Evolutionary conservation across 768 basidiomycete genomes (phyloP).

Genomic region (Tephrocybe sp.): DNA sequence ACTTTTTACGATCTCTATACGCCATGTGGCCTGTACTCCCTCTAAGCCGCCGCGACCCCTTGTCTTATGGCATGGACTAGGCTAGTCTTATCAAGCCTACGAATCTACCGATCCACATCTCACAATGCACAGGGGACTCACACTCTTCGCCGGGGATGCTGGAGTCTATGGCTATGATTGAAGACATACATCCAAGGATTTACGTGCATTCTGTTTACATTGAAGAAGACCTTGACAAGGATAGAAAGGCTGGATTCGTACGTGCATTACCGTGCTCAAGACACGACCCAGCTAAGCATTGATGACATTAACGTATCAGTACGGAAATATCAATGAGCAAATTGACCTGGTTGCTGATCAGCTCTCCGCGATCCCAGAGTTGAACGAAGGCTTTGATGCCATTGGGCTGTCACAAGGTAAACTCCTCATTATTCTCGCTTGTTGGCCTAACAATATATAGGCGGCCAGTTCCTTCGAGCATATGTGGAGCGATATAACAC

Average conservation of each 20-base stretch:
- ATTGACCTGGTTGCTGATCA: slow-evolving; percentile 64
- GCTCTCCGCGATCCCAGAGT: slow-evolving; percentile 60
- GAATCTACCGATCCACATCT: not conserved
- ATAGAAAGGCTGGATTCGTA: slow-evolving; percentile 72
- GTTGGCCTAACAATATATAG: slow-evolving; percentile 27
- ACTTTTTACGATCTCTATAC: not conserved
- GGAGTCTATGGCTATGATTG: slow-evolving; percentile 57
- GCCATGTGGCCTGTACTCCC: not conserved
- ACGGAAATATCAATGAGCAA: slow-evolving; percentile 76
- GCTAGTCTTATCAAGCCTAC: slow-evolving; percentile 20
- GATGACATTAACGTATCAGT: slow-evolving; percentile 40
- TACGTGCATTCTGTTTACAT: slow-evolving; percentile 77
- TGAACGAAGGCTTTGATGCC: slow-evolving; percentile 75
- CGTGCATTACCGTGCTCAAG: slow-evolving; percentile 27
- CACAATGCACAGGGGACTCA: slow-evolving; percentile 58
- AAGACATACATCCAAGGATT: slow-evolving; percentile 68
- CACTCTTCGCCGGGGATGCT: slow-evolving; percentile 73
- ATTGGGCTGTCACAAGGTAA: slow-evolving; percentile 88
- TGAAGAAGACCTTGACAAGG: slow-evolving; percentile 58
- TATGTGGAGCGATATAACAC: slow-evolving; percentile 76
- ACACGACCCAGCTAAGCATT: not conserved
- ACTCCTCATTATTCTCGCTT: not conserved
- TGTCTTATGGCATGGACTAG: slow-evolving; percentile 78
- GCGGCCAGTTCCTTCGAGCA: slow-evolving; percentile 85
- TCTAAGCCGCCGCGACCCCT: slow-evolving; percentile 44